Evolutionary conservation across 176 grass and related monocot species (phyloP).

Genomic region (Phragmites australis): DNA sequence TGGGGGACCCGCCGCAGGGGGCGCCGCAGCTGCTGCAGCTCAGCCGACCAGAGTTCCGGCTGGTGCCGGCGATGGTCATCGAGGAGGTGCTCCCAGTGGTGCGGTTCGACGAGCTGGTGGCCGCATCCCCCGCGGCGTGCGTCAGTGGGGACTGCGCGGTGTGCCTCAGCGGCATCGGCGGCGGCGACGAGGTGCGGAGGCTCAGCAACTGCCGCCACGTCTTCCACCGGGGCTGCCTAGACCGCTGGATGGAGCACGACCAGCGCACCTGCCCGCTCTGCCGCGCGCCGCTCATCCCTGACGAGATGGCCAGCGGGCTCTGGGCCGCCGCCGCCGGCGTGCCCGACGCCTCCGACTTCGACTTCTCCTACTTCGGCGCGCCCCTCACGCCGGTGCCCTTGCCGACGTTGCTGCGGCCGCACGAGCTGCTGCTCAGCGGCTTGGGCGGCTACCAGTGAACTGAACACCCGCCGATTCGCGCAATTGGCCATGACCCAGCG

Average conservation of each 20-base stretch:
- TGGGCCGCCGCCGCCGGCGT: slow-evolving; percentile 54
- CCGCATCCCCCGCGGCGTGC: not conserved
- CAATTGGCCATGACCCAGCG: not conserved
- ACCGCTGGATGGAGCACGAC: slow-evolving; percentile 92
- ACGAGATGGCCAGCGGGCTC: slow-evolving; percentile 55
- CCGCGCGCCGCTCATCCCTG: slow-evolving; percentile 79
- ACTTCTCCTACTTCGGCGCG: slow-evolving; percentile 48
- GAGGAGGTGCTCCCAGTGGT: slow-evolving; percentile 76
- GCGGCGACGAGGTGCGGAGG: slow-evolving; percentile 66
- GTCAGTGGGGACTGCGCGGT: slow-evolving; percentile 62
- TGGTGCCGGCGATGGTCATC: slow-evolving; percentile 61
- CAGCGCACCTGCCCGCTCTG: slow-evolving; percentile 95
- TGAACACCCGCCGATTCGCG: not conserved
- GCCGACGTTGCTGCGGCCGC: slow-evolving; percentile 46
- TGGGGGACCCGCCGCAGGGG: not conserved
- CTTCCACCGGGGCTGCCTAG: slow-evolving; percentile 84
- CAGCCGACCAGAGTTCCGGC: slow-evolving; percentile 34
- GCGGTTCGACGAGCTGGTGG: slow-evolving; percentile 63
- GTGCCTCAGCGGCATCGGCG: slow-evolving; percentile 75
- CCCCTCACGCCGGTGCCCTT: slow-evolving; percentile 23
- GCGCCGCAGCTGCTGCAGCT: not conserved
- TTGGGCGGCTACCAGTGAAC: slow-evolving; percentile 55
- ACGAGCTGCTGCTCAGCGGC: slow-evolving; percentile 56
- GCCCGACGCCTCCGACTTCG: slow-evolving; percentile 61
- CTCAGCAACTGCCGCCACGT: slow-evolving; percentile 88